Base-by-base conservation (phyloP, 371 early-diverging fungal species). In the Mortierella sp. region DNA sequence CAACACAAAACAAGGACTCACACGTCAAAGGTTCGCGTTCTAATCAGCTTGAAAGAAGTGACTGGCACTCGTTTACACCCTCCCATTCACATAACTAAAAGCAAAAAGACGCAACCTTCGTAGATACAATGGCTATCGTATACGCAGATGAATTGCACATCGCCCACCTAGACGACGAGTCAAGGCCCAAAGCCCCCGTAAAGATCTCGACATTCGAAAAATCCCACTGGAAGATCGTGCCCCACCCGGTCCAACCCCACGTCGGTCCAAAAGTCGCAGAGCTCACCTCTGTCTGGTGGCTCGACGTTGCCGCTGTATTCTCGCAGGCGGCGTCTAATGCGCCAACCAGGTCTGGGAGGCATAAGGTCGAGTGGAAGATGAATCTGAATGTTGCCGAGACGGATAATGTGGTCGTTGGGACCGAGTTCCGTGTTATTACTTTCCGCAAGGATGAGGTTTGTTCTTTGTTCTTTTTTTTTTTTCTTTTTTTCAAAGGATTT, bases 331-430 rank as follows among this genome's bases (percentile, higher is more conserved):
- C 46, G 1, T 41, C 29, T 10, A 54, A 65, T 32, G 32, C 27
- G 32, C 60, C 60, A 5, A 5, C 32, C 16, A 60, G 14, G 35
- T 44, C 63, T 12, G 79, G 58, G 27, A 43, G 65, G 35, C 75
- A 80, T 55, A 70, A 70, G 8, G 74, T 80, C 14, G 72, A 80
- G 8, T 80, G 80, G 80, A 58, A 72, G 55, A 4, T 80, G 51
- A 75, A 65, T 18, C 16, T 49, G 11, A 56, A 56, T 29, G 51
- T 51, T 12, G 58, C 75, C 12, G 4, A 46, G 18, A 58, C 75
- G 29, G 71, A 71, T 35, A 43, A 10, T 43, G 71, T 68, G 35
- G 24, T 75, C 51, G 71, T 60, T 27, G 79, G 72, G n/a, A 75
- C 80, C 5, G 76, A 75, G 54, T 79, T 79, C 79, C 56, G 71